Evolutionary conservation across 345 rosid species (phyloP).

Genomic region (Hibiscus tridactylites): DNA sequence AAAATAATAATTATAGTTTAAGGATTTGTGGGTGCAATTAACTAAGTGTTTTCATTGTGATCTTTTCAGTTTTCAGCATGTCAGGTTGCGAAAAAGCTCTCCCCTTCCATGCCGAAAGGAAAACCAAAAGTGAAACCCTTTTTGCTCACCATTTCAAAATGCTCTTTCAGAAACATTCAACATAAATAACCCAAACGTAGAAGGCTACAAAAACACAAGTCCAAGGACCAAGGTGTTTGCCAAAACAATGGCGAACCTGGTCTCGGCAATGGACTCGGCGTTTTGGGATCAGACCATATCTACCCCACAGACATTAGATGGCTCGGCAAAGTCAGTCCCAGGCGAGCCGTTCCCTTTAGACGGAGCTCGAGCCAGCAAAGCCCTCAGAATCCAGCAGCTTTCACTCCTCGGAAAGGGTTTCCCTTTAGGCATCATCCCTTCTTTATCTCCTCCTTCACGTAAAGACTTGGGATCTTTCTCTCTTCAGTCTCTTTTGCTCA

Average conservation of each 20-base stretch:
- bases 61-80: too few relatives aligned
- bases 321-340: constrained; percentile 60
- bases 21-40: too few relatives aligned
- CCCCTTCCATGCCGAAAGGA: too few relatives aligned
- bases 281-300: constrained; percentile 76
- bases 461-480: constrained; percentile 60
- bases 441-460: constrained; percentile 40
- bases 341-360: constrained; percentile 65
- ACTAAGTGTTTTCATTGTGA: too few relatives aligned
- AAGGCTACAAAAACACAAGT: too few relatives aligned
- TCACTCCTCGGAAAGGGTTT: constrained; percentile 55
- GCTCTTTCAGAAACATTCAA: too few relatives aligned
- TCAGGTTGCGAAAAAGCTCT: too few relatives aligned
- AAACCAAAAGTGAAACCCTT: too few relatives aligned
- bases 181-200: too few relatives aligned
- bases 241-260: constrained; percentile 52
- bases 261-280: constrained; percentile 71
- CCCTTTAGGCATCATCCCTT: constrained; percentile 75
- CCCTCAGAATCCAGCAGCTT: constrained; percentile 80
- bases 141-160: too few relatives aligned
- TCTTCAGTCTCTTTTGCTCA: constrained; percentile 60
- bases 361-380: constrained; percentile 57
- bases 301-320: constrained; percentile 53
- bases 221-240: background rate
- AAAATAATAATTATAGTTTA: too few relatives aligned